Evolutionary conservation across 2,329 filamentous ascomycete species (phyloP).

Genomic region (Colletotrichum tropicicola): DNA sequence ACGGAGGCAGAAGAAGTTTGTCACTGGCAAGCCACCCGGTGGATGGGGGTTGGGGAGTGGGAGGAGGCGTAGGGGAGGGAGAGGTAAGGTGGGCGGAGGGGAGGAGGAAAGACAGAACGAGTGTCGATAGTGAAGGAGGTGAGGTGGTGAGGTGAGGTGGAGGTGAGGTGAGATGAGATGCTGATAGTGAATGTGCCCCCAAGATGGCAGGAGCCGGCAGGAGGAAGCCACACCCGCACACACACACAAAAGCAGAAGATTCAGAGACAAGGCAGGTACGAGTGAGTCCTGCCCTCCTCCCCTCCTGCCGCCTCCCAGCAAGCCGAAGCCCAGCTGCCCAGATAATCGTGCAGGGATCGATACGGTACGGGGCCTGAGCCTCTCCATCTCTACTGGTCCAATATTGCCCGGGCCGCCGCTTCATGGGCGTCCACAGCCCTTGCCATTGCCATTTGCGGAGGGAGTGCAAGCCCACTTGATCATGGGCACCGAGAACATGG

Average conservation of each 20-base stretch:
- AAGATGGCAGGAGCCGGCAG: neutral
- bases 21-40: conserved; percentile 4
- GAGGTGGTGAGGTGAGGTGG: neutral
- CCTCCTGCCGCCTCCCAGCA: too few relatives aligned
- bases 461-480: neutral
- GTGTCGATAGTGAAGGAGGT: neutral
- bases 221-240: neutral
- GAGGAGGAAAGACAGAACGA: neutral
- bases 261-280: neutral
- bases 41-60: neutral
- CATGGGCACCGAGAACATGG: neutral
- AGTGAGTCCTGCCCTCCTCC: too few relatives aligned
- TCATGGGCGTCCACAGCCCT: neutral
- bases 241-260: neutral
- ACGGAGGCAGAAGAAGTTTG: neutral
- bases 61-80: neutral
- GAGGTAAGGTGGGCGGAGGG: neutral
- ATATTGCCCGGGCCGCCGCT: neutral
- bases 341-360: neutral
- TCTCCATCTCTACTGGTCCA: neutral
- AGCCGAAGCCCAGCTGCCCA: neutral
- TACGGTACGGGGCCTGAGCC: neutral
- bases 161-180: neutral
- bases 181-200: neutral
- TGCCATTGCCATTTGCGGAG: neutral